Evolutionary conservation across 2,329 filamentous ascomycete species (phyloP), one percentile per base, ranked within the genome.

Genomic region (Hirsutella rhossiliensis): DNA sequence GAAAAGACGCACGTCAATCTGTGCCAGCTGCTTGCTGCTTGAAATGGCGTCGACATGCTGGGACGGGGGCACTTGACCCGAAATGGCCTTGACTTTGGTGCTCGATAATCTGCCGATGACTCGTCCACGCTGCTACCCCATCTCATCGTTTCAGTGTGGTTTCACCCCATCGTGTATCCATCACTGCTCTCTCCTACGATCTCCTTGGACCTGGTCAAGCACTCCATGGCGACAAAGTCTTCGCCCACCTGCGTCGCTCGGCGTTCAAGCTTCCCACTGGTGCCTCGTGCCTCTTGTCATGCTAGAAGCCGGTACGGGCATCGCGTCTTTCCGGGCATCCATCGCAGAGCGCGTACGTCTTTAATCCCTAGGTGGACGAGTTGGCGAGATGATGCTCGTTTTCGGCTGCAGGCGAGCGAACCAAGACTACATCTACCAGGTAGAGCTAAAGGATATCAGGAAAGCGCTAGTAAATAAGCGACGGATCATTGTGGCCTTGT

Each of bases 111-210:
- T 80, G 1, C 72, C 74, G 1, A 66, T 68, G 0, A 38, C 53
- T 9, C 48, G 74, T 12, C 65, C 76, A 11, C 73, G 77, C 4
- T 75, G 78, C 48, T 81, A 81, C 56, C 76, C 72, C 7, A 80
- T 80, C 46, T 80, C 76, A 0, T 78, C 73, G 1, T 78, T n/a
- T n/a, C n/a, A n/a, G n/a, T n/a, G n/a, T n/a, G n/a, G n/a, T n/a
- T n/a, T n/a, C n/a, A n/a, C n/a, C n/a, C n/a, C n/a, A n/a, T n/a
- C n/a, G n/a, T n/a, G n/a, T n/a, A n/a, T n/a, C n/a, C n/a, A n/a
- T n/a, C n/a, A n/a, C n/a, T n/a, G n/a, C n/a, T 34, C 7, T 34
- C 17, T 34, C 32, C 7, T 34, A 34, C 17, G 23, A 40, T 13
- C 39, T 40, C 3, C 11, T 3, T 4, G 39, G 39, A 11, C 39